Conservation (phyloP, 2,329 filamentous ascomycete species). For the Keithomyces neogunnii region DNA sequence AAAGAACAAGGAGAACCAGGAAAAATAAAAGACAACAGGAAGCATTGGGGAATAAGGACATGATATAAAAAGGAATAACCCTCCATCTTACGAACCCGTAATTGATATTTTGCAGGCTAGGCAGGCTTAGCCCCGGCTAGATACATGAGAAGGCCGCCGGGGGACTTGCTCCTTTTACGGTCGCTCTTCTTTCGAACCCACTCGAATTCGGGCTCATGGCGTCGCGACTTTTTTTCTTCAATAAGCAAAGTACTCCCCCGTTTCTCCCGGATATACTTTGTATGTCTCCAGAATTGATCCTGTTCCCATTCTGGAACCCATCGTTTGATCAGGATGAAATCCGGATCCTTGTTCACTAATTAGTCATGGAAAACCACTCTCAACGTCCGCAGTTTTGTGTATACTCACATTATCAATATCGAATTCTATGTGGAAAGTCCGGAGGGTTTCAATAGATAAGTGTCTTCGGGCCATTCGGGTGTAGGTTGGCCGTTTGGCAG, state of each 20-base stretch:
- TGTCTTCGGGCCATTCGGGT: slow-evolving; percentile 56
- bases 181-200: slow-evolving; percentile 50
- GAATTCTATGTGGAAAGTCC: slow-evolving; percentile 46
- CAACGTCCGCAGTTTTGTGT: not conserved
- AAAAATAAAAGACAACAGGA: no score
- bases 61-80: no score
- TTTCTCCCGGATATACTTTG: slow-evolving; percentile 52
- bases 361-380: not conserved
- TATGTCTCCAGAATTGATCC: slow-evolving; percentile 65
- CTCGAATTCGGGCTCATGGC: slow-evolving; percentile 41
- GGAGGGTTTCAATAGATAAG: slow-evolving; percentile 53
- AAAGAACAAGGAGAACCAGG: no score
- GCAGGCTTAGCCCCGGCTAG: slow-evolving; percentile 36
- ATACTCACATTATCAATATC: slow-evolving; percentile 45
- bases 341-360: slow-evolving; percentile 42
- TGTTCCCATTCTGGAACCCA: slow-evolving; percentile 67
- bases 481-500: slow-evolving; percentile 41
- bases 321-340: slow-evolving; percentile 64
- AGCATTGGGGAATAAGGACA: no score
- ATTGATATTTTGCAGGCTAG: not conserved
- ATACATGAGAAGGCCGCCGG: slow-evolving; percentile 44
- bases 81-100: no score
- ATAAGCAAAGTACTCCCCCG: slow-evolving; percentile 38
- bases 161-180: slow-evolving; percentile 47
- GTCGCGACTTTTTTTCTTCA: slow-evolving; percentile 35